Percentiles rank a stretch among this genome's conserved stretches.
These are phyloP conservation scores for Alternaria metachromatica DNA, from an alignment of 2,329 filamentous ascomycete species.

Conservation along the genomic window DNA sequence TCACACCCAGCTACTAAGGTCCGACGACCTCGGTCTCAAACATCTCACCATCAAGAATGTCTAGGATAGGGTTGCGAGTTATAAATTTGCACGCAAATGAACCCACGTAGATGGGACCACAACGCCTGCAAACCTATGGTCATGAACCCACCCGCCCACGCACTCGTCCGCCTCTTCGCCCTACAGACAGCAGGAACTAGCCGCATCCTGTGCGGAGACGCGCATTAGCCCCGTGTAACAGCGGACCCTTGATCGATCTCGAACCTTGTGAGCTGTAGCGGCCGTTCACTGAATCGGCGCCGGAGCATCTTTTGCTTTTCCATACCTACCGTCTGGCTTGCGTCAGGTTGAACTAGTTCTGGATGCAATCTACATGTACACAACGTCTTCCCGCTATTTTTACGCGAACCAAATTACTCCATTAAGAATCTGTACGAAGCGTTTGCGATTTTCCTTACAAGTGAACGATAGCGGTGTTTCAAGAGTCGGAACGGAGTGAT, in stretches of 20 bases:
- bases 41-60: not conserved
- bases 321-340: slow-evolving; percentile 4
- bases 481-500: not conserved
- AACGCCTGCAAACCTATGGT: not conserved
- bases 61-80: not conserved
- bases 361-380: not conserved
- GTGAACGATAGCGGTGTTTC: not conserved
- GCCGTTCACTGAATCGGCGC: not conserved
- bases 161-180: slow-evolving; percentile 1
- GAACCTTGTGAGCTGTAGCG: slow-evolving; percentile 6
- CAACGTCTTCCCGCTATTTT: not conserved
- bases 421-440: not conserved
- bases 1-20: not conserved
- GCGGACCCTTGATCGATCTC: slow-evolving; percentile 9
- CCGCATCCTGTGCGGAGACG: slow-evolving; percentile 11
- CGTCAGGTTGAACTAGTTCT: slow-evolving; percentile 7
- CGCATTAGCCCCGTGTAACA: slow-evolving; percentile 7
- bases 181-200: not conserved
- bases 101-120: not conserved
- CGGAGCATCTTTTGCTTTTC: slow-evolving; percentile 13
- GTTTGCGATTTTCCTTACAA: not conserved
- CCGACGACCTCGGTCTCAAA: not conserved
- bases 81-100: not conserved
- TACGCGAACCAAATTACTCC: not conserved
- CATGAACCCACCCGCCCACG: slow-evolving; percentile 1